Conservation (phyloP, 768 basidiomycete genomes). For the Hygrocybe punicea region DNA sequence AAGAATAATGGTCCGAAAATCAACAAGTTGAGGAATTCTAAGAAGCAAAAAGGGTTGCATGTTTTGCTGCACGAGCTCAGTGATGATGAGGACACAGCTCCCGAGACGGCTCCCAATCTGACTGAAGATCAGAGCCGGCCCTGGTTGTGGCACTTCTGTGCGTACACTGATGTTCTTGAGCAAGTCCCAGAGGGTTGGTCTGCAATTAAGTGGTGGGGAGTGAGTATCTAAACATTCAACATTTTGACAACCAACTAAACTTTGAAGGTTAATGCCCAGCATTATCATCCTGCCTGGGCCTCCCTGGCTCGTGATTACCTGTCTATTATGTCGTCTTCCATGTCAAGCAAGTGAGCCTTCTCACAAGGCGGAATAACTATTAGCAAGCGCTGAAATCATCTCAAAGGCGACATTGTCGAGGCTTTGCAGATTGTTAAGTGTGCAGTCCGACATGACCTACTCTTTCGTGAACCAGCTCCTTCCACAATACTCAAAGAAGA, state of each 20-base stretch:
- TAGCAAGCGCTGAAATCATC: slow-evolving; percentile 30
- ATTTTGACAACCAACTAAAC: background rate
- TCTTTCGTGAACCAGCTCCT: slow-evolving; percentile 23
- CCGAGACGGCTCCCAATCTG: slow-evolving; percentile 1
- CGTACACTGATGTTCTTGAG: slow-evolving; percentile 17
- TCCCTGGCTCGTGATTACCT: slow-evolving; percentile 38
- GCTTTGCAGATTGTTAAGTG: slow-evolving; percentile 32
- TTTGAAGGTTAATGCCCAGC: slow-evolving; percentile 21
- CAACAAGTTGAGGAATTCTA: background rate
- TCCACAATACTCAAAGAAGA: background rate
- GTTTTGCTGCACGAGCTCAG: too few relatives aligned
- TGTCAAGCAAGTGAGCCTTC: slow-evolving; percentile 42
- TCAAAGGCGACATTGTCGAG: slow-evolving; percentile 36
- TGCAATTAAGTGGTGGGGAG: slow-evolving; percentile 35
- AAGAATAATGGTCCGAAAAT: slow-evolving; percentile 1
- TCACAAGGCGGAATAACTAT: slow-evolving; percentile 40
- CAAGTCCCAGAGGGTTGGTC: slow-evolving; percentile 14
- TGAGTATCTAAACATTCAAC: slow-evolving; percentile 16
- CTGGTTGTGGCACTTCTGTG: slow-evolving; percentile 20
- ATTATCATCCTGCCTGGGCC: slow-evolving; percentile 32
- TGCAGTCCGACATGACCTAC: slow-evolving; percentile 17
- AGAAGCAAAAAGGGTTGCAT: too few relatives aligned
- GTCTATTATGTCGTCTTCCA: slow-evolving; percentile 38
- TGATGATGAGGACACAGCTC: too few relatives aligned
- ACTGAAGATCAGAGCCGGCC: slow-evolving; percentile 9